Evolutionary conservation across 768 basidiomycete genomes (phyloP), one percentile per base, ranked within the genome.

Genomic region (Hortiboletus flavorubellus): DNA sequence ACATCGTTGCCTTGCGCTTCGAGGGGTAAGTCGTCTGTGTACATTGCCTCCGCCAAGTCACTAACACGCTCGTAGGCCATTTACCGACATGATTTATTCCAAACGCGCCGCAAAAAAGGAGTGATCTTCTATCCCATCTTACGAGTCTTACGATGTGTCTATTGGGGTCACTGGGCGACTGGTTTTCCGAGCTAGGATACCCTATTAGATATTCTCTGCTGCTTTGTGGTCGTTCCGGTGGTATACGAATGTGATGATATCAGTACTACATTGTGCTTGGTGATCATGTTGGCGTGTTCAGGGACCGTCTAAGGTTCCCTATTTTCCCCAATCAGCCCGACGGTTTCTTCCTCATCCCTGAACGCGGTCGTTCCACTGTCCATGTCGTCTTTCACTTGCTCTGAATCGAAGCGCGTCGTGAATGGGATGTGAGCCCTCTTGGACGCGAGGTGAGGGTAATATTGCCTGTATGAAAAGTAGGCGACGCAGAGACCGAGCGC

Each of bases 61-160:
- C 54, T 57, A 29, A 61, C 52, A 0, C 44, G 23, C 21, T 1
- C 40, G 5, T 40, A 87, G 85, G 14, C 89, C 89, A 0, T 91
- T 91, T 75, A 91, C 89, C 33, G 82, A 86, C 70, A 88, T 84
- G 86, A 91, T 91, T 55, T 91, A 91, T 67, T 75, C 83, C 34
- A 82, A 78, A 48, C 82, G 84, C 21, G 49, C 58, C 8, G 45
- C 42, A 42, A 66, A 71, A 59, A 49, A 58, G 42, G 54, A 60
- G 40, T 69, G 53, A 64, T 14, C 4, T 34, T 9, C 18, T 10
- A 55, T 16, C 14, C 14, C 7, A 35, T 12, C 34, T 35, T 38
- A 38, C 16, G 38, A 5, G n/a, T 11, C 23, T 55, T 50, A 39
- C 4, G 37, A 34, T 18, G 10, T 21, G 18, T 48, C 21, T 33